phyloP scores from a whole-genome alignment of 1,284 basidiomycete genomes.

The Xerocomus amazonicus region DNA sequence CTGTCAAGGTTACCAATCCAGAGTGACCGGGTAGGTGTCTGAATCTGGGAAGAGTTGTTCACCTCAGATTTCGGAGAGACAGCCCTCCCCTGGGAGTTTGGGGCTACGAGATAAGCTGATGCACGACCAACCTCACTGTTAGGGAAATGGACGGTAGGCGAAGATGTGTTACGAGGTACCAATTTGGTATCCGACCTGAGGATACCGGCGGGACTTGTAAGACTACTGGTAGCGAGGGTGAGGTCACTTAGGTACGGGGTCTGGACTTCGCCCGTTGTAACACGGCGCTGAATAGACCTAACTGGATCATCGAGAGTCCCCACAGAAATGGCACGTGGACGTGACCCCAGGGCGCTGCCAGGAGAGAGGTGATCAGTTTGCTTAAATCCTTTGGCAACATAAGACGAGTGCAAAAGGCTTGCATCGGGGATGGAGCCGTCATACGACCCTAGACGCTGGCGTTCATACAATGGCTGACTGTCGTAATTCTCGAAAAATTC shows the following conservation, averaged over 20 bases:
- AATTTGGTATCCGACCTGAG: constrained; percentile 55
- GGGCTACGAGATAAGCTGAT: constrained; percentile 65
- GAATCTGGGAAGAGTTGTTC: constrained; percentile 63
- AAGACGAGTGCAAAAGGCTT: constrained; percentile 50
- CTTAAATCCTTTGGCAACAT: constrained; percentile 72
- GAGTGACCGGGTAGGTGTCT: constrained; percentile 90
- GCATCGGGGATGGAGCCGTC: constrained; percentile 50
- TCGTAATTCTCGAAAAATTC: constrained; percentile 66
- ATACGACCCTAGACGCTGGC: constrained; percentile 56
- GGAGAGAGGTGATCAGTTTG: constrained; percentile 61
- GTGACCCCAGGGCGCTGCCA: constrained; percentile 40
- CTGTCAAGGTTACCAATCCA: constrained; percentile 98
- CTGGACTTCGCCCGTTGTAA: constrained; percentile 53
- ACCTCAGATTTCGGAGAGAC: constrained; percentile 76
- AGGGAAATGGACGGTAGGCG: constrained; percentile 69
- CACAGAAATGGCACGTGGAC: constrained; percentile 89
- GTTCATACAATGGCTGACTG: constrained; percentile 43
- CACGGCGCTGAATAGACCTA: constrained; percentile 60
- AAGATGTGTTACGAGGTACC: constrained; percentile 44
- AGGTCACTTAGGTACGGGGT: constrained; percentile 57
- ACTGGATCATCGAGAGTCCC: constrained; percentile 82
- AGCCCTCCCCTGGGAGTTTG: constrained; percentile 60
- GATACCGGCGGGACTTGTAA: constrained; percentile 50
- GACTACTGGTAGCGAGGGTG: constrained; percentile 35
- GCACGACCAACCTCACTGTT: constrained; percentile 57